Evolutionary conservation across 2,329 filamentous ascomycete genomes (phyloP), one percentile per base, ranked within the genome.

Genomic region (Fonsecaea monophora): DNA sequence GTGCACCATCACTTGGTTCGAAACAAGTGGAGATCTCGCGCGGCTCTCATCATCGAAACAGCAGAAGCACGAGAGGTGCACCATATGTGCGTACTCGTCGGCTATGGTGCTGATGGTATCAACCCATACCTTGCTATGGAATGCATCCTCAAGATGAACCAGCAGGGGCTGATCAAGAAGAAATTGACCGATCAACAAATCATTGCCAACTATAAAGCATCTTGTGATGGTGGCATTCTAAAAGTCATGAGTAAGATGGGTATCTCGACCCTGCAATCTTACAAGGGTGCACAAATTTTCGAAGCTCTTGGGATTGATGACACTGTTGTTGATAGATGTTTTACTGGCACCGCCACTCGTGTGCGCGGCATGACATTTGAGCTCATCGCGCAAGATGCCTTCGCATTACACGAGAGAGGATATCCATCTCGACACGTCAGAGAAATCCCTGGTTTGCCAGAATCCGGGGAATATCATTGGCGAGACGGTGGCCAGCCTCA

Each of bases 231-330:
- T 76, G 94, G 94, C 82, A 97, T 98, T 71, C 84, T 98, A 71
- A 98, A 98, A 81, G 94, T 98, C 78, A 98, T 98, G 94, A 95
- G 91, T 79, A 98, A 98, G 85, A 98, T 98, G 94, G 94, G 94
- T 83, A 98, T 98, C 71, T 97, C 94, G 6, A 98, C 94, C 37
- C 84, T 98, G 54, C 92, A 94, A 76, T 94, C 91, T 73, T 98
- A 98, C 85, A 98, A 98, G 84, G 94, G 94, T 76, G 94, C 94
- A 64, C 94, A 98, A 82, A 98, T 98, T 71, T 98, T 97, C 73
- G 94, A 98, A 78, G 93, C 94, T 57, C 90, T 98, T 53, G 94
- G 94, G 80, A 89, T 97, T 38, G 94, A 97, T 75, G 94, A 97
- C 78, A 85, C 86, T 21, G 94, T 98, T 55, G 92, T 98, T 61